A percentile compares a stretch with the other conserved stretches of the same genome.
Conservation (phyloP, 2,329 filamentous ascomycete genomes). For the Arthrobotrys megalospora region DNA sequence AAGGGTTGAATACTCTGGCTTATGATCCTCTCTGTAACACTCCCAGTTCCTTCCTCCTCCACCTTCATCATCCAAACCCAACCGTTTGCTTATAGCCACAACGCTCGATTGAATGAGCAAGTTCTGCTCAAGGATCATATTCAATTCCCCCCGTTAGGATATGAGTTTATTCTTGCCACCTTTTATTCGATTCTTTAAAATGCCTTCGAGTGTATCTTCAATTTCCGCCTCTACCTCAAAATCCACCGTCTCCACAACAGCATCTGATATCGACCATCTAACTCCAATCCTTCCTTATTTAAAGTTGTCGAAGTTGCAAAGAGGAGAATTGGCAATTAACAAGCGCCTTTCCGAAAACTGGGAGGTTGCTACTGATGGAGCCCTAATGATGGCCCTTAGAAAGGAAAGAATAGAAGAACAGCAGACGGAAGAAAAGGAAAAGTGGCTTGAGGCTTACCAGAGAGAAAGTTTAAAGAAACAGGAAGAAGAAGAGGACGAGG, state of each 20-base stretch:
- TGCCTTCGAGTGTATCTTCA: slow-evolving; percentile 16
- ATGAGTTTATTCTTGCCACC: neutral
- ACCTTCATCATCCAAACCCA: too few species aligned
- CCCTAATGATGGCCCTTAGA: slow-evolving; percentile 7
- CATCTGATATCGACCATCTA: neutral
- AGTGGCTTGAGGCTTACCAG: slow-evolving; percentile 12
- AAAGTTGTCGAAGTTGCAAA: slow-evolving; percentile 6
- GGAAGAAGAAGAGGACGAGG: neutral
- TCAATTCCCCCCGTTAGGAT: too few species aligned
- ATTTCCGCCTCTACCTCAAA: neutral
- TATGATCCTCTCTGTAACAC: too few species aligned
- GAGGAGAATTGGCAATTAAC: neutral
- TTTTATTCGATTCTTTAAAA: slow-evolving; percentile 2
- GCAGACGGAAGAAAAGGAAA: slow-evolving; percentile 22
- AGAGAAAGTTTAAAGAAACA: neutral
- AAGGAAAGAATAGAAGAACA: slow-evolving; percentile 21
- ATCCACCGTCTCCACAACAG: neutral
- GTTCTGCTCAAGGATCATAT: too few species aligned
- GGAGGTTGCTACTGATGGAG: slow-evolving; percentile 8
- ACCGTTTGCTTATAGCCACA: too few species aligned
- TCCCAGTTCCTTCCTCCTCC: too few species aligned
- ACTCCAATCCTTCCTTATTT: slow-evolving; percentile 11
- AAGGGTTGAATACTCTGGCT: neutral
- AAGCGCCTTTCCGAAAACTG: slow-evolving; percentile 14
- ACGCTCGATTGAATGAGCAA: too few species aligned